Conservation (phyloP, 2,329 filamentous ascomycete species). For the Aspergillus sp. region DNA sequence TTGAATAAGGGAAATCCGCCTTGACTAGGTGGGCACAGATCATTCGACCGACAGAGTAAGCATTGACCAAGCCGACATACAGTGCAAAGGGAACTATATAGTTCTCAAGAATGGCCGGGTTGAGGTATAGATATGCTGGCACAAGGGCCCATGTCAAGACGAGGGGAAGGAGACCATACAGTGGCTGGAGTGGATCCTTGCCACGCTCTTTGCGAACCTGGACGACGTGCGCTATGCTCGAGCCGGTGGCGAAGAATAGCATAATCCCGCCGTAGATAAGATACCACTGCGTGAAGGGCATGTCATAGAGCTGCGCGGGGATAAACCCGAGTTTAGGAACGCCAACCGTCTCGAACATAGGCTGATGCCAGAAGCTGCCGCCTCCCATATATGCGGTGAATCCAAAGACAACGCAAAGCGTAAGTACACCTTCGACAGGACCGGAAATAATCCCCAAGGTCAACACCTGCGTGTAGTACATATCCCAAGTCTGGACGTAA, state of each 20-base stretch:
- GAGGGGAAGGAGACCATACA: constrained; percentile 82
- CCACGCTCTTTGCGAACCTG: constrained; percentile 71
- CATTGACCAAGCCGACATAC: constrained; percentile 86
- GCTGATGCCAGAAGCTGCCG: constrained; percentile 88
- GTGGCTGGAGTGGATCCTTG: constrained; percentile 64
- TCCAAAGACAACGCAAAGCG: constrained; percentile 76
- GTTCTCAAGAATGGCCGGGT: constrained; percentile 76
- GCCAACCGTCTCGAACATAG: constrained; percentile 70
- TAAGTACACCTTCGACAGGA: constrained; percentile 90
- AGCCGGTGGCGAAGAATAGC: constrained; percentile 77
- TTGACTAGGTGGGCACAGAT: constrained; percentile 92
- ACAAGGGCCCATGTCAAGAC: constrained; percentile 75
- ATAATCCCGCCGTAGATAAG: constrained; percentile 82
- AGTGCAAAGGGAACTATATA: constrained; percentile 88
- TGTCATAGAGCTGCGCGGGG: constrained; percentile 69
- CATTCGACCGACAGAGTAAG: constrained; percentile 92
- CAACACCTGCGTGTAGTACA: constrained; percentile 96
- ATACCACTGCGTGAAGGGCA: constrained; percentile 91
- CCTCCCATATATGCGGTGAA: constrained; percentile 83
- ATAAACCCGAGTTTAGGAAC: constrained; percentile 64
- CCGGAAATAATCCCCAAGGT: constrained; percentile 90
- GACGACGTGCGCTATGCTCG: constrained; percentile 78
- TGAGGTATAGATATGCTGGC: constrained; percentile 75
- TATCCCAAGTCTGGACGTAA: constrained; percentile 98
- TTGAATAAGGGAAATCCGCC: constrained; percentile 84